Evolutionary conservation across 192 early-diverging fungal genomes (phyloP), one percentile per base, ranked within the genome.

Genomic region (Linnemannia schmuckeri): DNA sequence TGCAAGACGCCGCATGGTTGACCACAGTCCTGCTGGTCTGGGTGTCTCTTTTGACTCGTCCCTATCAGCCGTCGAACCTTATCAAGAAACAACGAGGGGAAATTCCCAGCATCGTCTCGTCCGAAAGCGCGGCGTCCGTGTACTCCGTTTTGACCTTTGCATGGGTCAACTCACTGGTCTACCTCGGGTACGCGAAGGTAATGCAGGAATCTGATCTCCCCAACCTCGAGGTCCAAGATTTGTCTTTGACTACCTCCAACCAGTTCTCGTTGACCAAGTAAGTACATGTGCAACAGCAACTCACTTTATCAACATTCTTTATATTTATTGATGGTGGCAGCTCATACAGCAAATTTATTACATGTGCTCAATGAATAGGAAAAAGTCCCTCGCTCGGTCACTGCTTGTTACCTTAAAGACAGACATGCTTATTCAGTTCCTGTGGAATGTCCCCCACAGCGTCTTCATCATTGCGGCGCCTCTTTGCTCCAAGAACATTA

Each of bases 81-180:
- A 47, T 37, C 30, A 33, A 30, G 47, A 52, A 47, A 37, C 27
- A n/a, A 27, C 37, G 42, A 52, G 73, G 47, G 33, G 47, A 54
- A 17, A 52, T 75, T 37, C 46, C 46, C 9, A 30, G 49, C 13
- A 12, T 18, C 9, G 27, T 33, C 35, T 47, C 47, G 37, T 75
- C 73, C 40, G 84, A 86, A 30, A 76, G 73, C 0, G 70, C 71
- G 42, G 73, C 72, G 4, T 85, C 83, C 13, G n/a, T 85, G 22
- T 85, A 79, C 61, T 68, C 68, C 1, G 15, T 54, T 22, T 35
- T 85, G 20, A 79, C 47, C 6, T 85, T 71, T 52, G 63, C 83
- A 17, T 85, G 83, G 83, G 37, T 85, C 17, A 85, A 80, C 75
- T 77, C 83, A 22, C 61, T 85, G 52, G 70, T 85, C 0, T 80